Evolutionary conservation across 2,329 filamentous ascomycete species (phyloP), one percentile per base, ranked within the genome.

Genomic region (Podosphaera leucotricha): DNA sequence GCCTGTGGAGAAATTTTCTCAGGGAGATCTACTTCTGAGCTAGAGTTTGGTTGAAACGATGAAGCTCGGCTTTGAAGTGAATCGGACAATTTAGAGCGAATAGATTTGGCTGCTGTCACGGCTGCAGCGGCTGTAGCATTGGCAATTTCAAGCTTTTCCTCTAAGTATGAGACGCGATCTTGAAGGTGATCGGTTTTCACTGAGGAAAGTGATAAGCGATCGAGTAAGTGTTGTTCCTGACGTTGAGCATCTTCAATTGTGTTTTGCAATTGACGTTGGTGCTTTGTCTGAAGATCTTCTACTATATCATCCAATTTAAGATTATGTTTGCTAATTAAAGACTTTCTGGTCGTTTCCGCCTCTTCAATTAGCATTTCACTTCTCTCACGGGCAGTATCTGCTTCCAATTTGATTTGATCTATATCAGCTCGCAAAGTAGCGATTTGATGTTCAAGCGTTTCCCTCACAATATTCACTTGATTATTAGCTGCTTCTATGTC

Each of bases 1-100:
- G 90, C 90, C 61, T 95, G 87, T 0, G 86, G 83, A 2, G 87
- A 94, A 46, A 94, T 83, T 66, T 80, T 92, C 59, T 90, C 84
- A 0, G 83, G 80, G 3, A 76, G 62, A 19, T 70, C 68, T 47
- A 64, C 59, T 16, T 57, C 57, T 36, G 64, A 61, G n/a, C 61
- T 59, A 24, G 57, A 58, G 52, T 59, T 62, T 3, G 40, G 41
- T 16, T 43, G 24, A 37, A 4, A 15, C 8, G 10, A 44, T 19
- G 50, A 24, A 2, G 50, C 48, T 13, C 38, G 46, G 35, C 45
- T 50, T 16, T 46, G 45, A 11, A n/a, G 8, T 33, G 28, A 7
- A 3, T n/a, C 15, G 28, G 28, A 33, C 6, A n/a, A 33, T 16
- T 26, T 26, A 33, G 53, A 53, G 10, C 43, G 62, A 57, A 47